phyloP scores from a whole-genome alignment of 192 early-diverging fungal genomes.

The Thoreauomyces humboldtii region DNA sequence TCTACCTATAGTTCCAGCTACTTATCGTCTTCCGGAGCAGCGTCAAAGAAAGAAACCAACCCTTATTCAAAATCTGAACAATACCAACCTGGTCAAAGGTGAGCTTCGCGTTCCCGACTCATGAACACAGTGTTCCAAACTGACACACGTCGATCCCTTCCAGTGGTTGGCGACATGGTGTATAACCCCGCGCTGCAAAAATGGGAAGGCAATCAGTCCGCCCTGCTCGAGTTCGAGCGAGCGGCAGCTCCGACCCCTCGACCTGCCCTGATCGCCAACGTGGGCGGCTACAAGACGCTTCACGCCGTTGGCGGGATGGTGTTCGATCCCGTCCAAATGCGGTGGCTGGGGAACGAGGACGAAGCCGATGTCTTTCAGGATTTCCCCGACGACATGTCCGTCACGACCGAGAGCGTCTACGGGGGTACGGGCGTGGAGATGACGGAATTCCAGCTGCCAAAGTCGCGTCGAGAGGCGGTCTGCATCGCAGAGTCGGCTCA shows the following conservation, averaged over 20 bases:
- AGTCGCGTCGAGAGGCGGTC: conserved; percentile 28
- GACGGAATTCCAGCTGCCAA: conserved; percentile 34
- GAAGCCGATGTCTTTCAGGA: conserved; percentile 47
- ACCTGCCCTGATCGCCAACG: conserved; percentile 37
- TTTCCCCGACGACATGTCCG: conserved; percentile 30
- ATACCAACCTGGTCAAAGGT: conserved; percentile 39
- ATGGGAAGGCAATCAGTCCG: conserved; percentile 52
- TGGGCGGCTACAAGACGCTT: conserved; percentile 29
- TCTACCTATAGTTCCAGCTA: not conserved
- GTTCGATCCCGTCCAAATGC: conserved; percentile 52
- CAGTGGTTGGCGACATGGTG: conserved; percentile 47
- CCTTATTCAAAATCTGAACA: conserved; percentile 41
- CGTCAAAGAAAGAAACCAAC: conserved; percentile 38
- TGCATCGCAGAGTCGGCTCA: conserved; percentile 46
- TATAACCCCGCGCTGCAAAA: conserved; percentile 47
- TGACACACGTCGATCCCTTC: not conserved
- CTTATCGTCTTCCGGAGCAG: not conserved
- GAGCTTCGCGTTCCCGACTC: not conserved
- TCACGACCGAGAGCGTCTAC: not conserved
- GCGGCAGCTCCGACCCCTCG: conserved; percentile 8
- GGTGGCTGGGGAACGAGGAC: conserved; percentile 52
- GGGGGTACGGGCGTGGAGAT: conserved; percentile 5
- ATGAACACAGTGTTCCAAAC: no score
- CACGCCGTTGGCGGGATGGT: conserved; percentile 41
- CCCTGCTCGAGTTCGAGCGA: conserved; percentile 44